Base-by-base conservation (phyloP, 2,329 filamentous ascomycete species). In the Cryoendolithus antarcticus region DNA sequence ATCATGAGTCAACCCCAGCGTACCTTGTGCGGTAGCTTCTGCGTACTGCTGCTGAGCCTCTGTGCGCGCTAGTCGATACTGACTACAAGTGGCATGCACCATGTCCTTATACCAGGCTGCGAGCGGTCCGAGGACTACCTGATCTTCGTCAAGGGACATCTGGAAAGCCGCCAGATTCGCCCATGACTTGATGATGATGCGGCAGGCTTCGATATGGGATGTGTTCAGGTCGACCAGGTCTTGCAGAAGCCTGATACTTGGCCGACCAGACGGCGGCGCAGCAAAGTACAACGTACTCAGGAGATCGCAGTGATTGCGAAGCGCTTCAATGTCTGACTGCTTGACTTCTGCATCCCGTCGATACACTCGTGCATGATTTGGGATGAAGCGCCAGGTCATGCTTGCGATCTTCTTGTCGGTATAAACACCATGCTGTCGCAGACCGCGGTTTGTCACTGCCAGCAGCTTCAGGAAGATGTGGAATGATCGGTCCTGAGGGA, bases 221-320 rank as follows among this genome's bases (percentile, higher is more conserved):
- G 50, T 65, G 9, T 66, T 60, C 41, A 75, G 71, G 45, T 75
- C 66, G 9, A 78, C 72, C 4, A 79, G 62, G 38, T 68, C 62
- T 21, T 62, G 66, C 35, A 78, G 63, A 4, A 66, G 59, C 37
- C 68, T 62, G 4, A 75, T 46, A 32, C 67, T 63, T 31, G 72
- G 72, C n/a, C 74, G 64, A 49, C 63, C 69, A 2, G 62, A 60
- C 21, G 67, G 56, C 19, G 74, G 73, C 30, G 70, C 68, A 32
- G 66, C 67, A 62, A 66, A 76, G 51, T 77, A 77, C 9, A 79
- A 59, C 3, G 71, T 73, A 39, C 69, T 73, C 0, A 79, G 62
- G 10, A 79, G 60, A 48, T 78, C 73, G 45, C 77, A 73, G 42
- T 79, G 73, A 46, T 78, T 79, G 35, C 72, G 66, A 34, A 78